Conservation (phyloP, 2,329 filamentous ascomycete genomes). For the Fusarium sororula region DNA sequence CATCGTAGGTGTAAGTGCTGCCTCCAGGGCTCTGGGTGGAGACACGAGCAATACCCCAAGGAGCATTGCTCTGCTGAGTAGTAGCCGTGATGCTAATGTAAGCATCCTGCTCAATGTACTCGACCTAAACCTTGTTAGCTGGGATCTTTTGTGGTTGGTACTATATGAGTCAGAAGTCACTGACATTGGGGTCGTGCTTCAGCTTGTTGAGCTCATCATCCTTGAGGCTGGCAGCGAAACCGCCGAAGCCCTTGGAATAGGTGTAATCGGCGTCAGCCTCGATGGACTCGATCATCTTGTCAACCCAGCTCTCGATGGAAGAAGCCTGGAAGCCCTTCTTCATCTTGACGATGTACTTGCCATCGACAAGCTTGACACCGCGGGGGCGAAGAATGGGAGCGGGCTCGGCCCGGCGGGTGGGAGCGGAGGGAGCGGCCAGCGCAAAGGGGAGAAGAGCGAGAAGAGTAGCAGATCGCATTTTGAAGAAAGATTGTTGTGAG, state of each 20-base stretch:
- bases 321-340: constrained; percentile 34
- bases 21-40: constrained; percentile 46
- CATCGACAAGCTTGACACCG: constrained; percentile 44
- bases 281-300: constrained; percentile 41
- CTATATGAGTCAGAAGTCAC: background rate
- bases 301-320: constrained; percentile 28
- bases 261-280: constrained; percentile 46
- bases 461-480: constrained; percentile 47
- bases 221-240: constrained; percentile 43
- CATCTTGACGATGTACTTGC: constrained; percentile 52
- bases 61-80: constrained; percentile 48
- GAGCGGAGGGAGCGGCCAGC: constrained; percentile 45
- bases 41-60: constrained; percentile 52
- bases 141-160: background rate
- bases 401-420: constrained; percentile 45
- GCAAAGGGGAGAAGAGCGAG: constrained; percentile 47
- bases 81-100: constrained; percentile 42
- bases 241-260: constrained; percentile 36
- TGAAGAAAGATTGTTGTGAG: constrained; percentile 22
- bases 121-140: constrained; percentile 39
- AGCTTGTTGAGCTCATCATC: constrained; percentile 41
- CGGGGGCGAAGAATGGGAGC: constrained; percentile 49
- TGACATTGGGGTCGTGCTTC: constrained; percentile 41
- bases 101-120: constrained; percentile 53
- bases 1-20: constrained; percentile 51